Base-by-base conservation (phyloP, 2,329 filamentous ascomycete genomes). In the Elsinoe ampelina region DNA sequence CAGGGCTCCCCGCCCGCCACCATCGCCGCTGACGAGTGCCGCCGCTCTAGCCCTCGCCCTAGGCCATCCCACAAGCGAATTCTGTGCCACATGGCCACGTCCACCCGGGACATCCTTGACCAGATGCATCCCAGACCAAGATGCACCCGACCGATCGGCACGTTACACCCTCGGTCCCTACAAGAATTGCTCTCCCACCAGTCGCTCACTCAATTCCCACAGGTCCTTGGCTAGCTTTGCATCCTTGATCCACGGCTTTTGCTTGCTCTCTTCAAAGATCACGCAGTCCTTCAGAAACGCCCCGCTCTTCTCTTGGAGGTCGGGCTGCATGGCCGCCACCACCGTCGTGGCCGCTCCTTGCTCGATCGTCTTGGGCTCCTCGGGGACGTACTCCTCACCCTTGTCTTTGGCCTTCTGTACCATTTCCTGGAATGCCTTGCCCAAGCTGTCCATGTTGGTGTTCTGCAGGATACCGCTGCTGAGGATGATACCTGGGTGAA, bases 111-210 rank as follows among this genome's bases (percentile, higher is more conserved):
- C 41, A 22, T 22, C 17, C 17, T 17, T 20, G 19, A 12, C 15
- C 15, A 26, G 22, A 26, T 26, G 22, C 22, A 26, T 26, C 22
- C 22, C 22, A 26, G 22, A 26, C 22, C 22, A 26, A 30, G 26
- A 30, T 30, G 26, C 26, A 30, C 26, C 41, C 41, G 41, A 12
- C 41, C 41, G 41, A 45, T 45, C 41, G 41, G 41, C 41, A 22
- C 41, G 41, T 45, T 45, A 45, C 41, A 45, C 41, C 41, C 41
- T 45, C 41, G 41, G 39, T 45, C 41, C 12, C 36, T 39, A 45
- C 41, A 45, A 17, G 17, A 26, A 45, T 20, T 19, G 30, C 41
- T 45, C 19, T 19, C 41, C 41, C 13, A 45, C 41, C 19, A 22
- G 26, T 11, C 39, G 8, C 19, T 20, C 13, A 20, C 39, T 42